Evolutionary conservation across 202 grass and related monocot genomes (phyloP), one percentile per base, ranked within the genome.

Genomic region (Zoysia matrella): DNA sequence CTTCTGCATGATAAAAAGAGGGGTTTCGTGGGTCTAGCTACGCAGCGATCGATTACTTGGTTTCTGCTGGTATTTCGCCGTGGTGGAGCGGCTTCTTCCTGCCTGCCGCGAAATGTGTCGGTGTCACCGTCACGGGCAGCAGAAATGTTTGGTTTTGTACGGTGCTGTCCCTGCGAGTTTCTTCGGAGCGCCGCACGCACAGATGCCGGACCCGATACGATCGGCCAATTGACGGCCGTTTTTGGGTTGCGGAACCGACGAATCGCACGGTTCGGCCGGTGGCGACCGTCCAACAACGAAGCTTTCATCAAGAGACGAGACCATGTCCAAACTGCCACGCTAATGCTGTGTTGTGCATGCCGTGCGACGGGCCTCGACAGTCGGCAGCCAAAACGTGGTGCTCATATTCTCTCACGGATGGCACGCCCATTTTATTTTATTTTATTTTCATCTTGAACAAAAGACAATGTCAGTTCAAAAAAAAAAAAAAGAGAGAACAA

Each of bases 201-300:
- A 22, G 22, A 22, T 22, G 22, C 22, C 22, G 22, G 22, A 22
- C 22, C 22, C 22, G 22, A 22, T 22, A 22, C 22, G 22, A 22
- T 22, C 22, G 22, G 22, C 22, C 22, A 22, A 22, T 22, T 16
- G 47, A n/a, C 10, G 7, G 52, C 67, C 57, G 60, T 18, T 52
- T 7, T 76, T 72, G 50, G 14, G 50, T 52, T 58, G 64, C 77
- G 44, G 65, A 48, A n/a, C 48, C 77, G 43, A 2, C 54, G 65
- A 66, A 10, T 0, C 39, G n/a, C 57, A 54, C 78, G 46, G 8
- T 14, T 41, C 41, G 51, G 60, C 22, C 41, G 83, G 74, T 13
- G 69, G 79, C 41, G 88, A 82, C 83, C 68, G 30, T 36, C 68
- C 79, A 79, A 73, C 88, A 11, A 74, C 7, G n/a, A 22, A 22